phyloP scores from a whole-genome alignment of 768 basidiomycete genomes.

The Rhizopogon vesiculosus region DNA sequence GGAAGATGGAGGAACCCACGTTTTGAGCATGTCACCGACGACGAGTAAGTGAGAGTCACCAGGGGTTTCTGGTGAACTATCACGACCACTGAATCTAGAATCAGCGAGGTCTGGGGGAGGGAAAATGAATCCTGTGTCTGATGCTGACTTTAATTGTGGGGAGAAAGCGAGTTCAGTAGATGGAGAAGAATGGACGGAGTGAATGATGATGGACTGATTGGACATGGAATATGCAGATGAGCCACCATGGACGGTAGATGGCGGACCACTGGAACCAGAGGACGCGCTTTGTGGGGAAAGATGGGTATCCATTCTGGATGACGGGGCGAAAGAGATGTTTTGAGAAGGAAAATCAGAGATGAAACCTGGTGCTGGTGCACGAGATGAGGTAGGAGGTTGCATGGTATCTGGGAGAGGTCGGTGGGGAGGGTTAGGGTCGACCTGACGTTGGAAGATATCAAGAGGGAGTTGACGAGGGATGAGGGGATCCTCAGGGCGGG shows the following conservation, averaged over 20 bases:
- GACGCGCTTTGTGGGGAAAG: conserved; percentile 19
- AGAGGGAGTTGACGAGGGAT: conserved; percentile 14
- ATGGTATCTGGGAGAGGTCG: conserved; percentile 33
- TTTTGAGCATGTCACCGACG: conserved; percentile 46
- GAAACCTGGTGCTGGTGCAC: conserved; percentile 30
- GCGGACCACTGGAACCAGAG: conserved; percentile 26
- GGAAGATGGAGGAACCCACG: conserved; percentile 34
- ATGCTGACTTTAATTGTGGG: conserved; percentile 8
- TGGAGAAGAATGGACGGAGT: conserved; percentile 14
- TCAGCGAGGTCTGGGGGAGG: conserved; percentile 20
- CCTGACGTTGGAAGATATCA: conserved; percentile 28
- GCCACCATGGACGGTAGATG: conserved; percentile 31
- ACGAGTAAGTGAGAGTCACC: conserved; percentile 46
- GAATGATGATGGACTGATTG: conserved; percentile 2
- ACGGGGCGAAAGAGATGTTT: conserved; percentile 29
- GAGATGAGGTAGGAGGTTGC: conserved; percentile 12
- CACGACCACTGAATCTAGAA: conserved; percentile 8
- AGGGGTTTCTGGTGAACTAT: conserved; percentile 25
- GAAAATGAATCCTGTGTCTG: conserved; percentile 20
- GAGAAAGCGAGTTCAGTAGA: conserved; percentile 22
- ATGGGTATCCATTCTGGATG: conserved; percentile 33
- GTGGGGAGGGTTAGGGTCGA: conserved; percentile 32
- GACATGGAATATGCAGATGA: conserved; percentile 14
- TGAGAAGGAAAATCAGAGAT: conserved; percentile 37
- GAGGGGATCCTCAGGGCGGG: conserved; percentile 11